Evolutionary conservation across 176 grass and related monocot species (phyloP).

Genomic region (Puccinellia tenuiflora): DNA sequence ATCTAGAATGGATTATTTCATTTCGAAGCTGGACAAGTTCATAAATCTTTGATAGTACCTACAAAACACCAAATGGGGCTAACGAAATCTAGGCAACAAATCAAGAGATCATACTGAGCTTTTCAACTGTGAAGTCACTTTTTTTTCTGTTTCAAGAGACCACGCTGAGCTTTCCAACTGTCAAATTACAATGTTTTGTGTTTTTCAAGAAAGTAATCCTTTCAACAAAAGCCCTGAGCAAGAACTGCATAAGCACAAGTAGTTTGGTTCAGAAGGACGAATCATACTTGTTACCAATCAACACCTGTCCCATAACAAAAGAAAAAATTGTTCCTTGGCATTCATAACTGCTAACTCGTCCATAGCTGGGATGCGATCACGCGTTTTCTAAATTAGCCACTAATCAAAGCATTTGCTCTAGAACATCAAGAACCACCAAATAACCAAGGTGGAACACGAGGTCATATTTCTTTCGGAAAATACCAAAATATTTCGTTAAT

Average conservation of each 20-base stretch:
- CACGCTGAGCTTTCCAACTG: too few species aligned
- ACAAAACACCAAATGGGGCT: background rate
- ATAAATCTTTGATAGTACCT: background rate
- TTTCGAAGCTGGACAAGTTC: background rate
- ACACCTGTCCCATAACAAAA: background rate
- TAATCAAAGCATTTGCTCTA: background rate
- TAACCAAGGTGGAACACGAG: background rate
- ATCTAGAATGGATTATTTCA: background rate
- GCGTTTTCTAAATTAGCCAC: background rate
- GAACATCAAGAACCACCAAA: constrained; percentile 15
- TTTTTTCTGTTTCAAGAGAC: background rate
- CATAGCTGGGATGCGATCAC: background rate
- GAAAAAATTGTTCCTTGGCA: background rate
- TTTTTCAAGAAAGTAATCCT: background rate
- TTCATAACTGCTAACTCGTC: background rate
- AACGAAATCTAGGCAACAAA: background rate
- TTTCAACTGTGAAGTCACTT: too few species aligned
- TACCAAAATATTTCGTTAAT: background rate
- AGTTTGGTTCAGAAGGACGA: background rate
- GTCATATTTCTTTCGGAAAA: background rate
- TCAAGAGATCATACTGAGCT: background rate
- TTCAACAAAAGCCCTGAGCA: background rate
- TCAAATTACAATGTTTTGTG: background rate
- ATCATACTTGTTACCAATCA: background rate
- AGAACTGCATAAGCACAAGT: background rate